Percentiles rank a stretch among this genome's conserved stretches.
phyloP scores from a whole-genome alignment of 169 alveolate species.

The Plasmodium reichenowi region DNA sequence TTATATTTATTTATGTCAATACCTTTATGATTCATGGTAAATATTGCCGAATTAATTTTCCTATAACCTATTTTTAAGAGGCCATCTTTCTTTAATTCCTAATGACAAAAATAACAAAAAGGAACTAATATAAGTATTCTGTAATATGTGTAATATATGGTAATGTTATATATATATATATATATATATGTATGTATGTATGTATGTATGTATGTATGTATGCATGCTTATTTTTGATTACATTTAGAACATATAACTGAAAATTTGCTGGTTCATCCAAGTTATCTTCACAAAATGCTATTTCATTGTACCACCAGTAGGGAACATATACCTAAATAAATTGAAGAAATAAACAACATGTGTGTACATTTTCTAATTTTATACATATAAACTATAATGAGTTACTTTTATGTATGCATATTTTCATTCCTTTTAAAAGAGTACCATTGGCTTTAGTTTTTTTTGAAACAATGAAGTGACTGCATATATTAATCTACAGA shows the following conservation, averaged over 20 bases:
- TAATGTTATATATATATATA: not conserved
- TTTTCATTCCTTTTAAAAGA: not conserved
- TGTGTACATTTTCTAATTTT: not conserved
- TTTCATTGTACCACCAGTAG: slow-evolving; percentile 72
- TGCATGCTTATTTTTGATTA: slow-evolving; percentile 1
- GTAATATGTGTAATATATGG: no score
- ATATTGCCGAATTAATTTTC: slow-evolving; percentile 12
- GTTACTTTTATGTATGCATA: no score
- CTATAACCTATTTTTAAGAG: slow-evolving; percentile 52
- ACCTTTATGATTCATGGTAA: slow-evolving; percentile 73
- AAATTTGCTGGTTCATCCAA: slow-evolving; percentile 36
- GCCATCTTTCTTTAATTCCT: slow-evolving; percentile 71
- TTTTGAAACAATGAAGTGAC: slow-evolving; percentile 58
- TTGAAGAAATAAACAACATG: slow-evolving; percentile 6
- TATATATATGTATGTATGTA: slow-evolving; percentile 4
- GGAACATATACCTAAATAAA: slow-evolving; percentile 60
- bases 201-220: slow-evolving; percentile 1
- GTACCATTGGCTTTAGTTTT: slow-evolving; percentile 52
- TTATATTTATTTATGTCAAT: slow-evolving; percentile 13
- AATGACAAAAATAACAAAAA: not conserved
- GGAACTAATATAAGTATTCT: not conserved
- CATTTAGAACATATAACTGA: slow-evolving; percentile 48
- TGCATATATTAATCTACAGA: slow-evolving; percentile 48
- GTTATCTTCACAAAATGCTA: slow-evolving; percentile 40
- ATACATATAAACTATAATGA: not conserved